A percentile compares a stretch with the other conserved stretches of the same genome.
Evolutionary conservation across 768 basidiomycete genomes (phyloP).

Genomic region (Xanthoconium stramineum): DNA sequence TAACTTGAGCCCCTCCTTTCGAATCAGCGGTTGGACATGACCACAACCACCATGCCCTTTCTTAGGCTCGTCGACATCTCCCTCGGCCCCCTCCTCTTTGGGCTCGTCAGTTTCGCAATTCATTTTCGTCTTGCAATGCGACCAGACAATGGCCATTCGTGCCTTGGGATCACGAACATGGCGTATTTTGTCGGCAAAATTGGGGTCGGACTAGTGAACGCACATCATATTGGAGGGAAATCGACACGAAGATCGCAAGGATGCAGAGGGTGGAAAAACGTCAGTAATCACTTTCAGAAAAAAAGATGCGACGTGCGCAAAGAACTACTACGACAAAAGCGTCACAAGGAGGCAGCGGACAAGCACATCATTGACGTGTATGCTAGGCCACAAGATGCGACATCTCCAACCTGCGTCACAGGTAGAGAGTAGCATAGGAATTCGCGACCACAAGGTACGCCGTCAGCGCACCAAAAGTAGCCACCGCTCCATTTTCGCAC

Average conservation of each 20-base stretch:
- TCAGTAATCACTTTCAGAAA: conserved; percentile 53
- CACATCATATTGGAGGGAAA: conserved; percentile 23
- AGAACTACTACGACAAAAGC: conserved; percentile 34
- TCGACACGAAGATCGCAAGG: conserved; percentile 29
- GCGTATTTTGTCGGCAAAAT: conserved; percentile 83
- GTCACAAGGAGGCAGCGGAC: conserved; percentile 59
- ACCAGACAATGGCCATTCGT: conserved; percentile 85
- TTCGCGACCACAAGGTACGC: conserved; percentile 17
- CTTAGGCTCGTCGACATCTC: conserved; percentile 64
- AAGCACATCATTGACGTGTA: conserved; percentile 50
- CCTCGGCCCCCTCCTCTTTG: conserved; percentile 79
- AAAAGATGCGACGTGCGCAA: conserved; percentile 24
- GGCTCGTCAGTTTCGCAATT: conserved; percentile 85
- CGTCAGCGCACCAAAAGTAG: conserved; percentile 22
- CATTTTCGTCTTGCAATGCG: conserved; percentile 84
- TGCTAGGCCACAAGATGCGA: conserved; percentile 55
- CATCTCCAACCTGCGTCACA: conserved; percentile 62
- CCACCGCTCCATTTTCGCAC: conserved; percentile 56
- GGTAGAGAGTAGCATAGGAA: conserved; percentile 42
- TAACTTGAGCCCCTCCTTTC: conserved; percentile 94
- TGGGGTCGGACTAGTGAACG: conserved; percentile 67
- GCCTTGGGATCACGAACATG: conserved; percentile 83
- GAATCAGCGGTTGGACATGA: conserved; percentile 80
- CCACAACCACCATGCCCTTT: conserved; percentile 98
- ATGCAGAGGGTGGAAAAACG: conserved; percentile 53